Evolutionary conservation across 2,329 filamentous ascomycete species (phyloP).

Genomic region (Scedosporium minutisporum): DNA sequence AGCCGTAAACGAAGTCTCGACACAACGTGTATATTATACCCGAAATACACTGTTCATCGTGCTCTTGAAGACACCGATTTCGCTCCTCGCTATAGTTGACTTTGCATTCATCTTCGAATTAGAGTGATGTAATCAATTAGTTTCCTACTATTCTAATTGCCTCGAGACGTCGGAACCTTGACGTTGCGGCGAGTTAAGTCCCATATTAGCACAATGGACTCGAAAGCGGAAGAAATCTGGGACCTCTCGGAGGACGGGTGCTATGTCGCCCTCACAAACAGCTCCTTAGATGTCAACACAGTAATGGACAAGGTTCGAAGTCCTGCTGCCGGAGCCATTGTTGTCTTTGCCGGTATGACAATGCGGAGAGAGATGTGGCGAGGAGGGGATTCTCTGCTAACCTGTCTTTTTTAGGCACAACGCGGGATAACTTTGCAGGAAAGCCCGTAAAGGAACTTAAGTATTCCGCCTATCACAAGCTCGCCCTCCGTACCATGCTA

Average conservation of each 20-base stretch:
- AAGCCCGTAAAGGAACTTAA: slow-evolving; percentile 65
- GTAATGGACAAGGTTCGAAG: slow-evolving; percentile 61
- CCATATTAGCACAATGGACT: slow-evolving; percentile 9
- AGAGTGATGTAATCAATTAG: no score
- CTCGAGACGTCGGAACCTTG: no score
- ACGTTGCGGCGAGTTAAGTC: no score
- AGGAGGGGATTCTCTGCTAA: background rate
- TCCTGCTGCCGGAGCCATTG: slow-evolving; percentile 64
- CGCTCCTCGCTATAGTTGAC: no score
- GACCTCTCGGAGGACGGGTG: slow-evolving; percentile 40
- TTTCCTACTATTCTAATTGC: no score
- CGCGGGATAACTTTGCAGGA: slow-evolving; percentile 62
- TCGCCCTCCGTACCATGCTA: slow-evolving; percentile 60
- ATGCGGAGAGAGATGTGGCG: background rate
- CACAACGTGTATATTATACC: no score
- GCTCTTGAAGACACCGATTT: no score
- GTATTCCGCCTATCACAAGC: slow-evolving; percentile 64
- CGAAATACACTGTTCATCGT: no score
- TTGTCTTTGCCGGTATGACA: slow-evolving; percentile 59
- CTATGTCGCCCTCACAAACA: slow-evolving; percentile 59
- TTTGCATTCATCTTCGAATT: no score
- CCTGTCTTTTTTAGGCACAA: slow-evolving; percentile 47
- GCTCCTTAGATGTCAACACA: slow-evolving; percentile 44
- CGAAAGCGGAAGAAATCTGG: slow-evolving; percentile 13
- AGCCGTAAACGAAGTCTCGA: no score